Conservation (phyloP, 805 yeast species). For the Pichia nanzhaoensis region DNA sequence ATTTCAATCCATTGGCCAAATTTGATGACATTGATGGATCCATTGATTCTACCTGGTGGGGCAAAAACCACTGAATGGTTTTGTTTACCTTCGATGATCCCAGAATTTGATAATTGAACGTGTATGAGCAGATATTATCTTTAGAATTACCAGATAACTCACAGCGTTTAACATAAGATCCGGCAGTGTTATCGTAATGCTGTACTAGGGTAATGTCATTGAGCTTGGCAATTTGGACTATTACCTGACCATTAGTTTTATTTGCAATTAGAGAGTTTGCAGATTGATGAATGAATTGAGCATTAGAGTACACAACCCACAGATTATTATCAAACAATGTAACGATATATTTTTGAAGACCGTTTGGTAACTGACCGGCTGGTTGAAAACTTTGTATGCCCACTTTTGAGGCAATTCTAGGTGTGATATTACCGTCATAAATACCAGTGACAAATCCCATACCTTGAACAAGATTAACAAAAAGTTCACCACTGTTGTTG, state of each 20-base stretch:
- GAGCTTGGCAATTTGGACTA: slow-evolving; percentile 48
- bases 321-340: slow-evolving; percentile 46
- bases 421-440: slow-evolving; percentile 43
- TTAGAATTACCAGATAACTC: slow-evolving; percentile 36
- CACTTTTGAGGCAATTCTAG: slow-evolving; percentile 52
- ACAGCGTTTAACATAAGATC: slow-evolving; percentile 48
- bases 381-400: slow-evolving; percentile 51
- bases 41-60: slow-evolving; percentile 41
- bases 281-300: slow-evolving; percentile 13
- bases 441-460: slow-evolving; percentile 70
- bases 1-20: slow-evolving; percentile 23
- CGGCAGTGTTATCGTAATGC: slow-evolving; percentile 59
- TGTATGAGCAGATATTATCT: slow-evolving; percentile 24
- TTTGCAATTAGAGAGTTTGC: slow-evolving; percentile 32
- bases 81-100: slow-evolving; percentile 23
- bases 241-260: slow-evolving; percentile 31
- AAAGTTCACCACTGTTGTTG: slow-evolving; percentile 26
- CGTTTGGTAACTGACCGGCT: slow-evolving; percentile 32
- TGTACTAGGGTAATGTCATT: slow-evolving; percentile 28
- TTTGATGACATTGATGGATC: slow-evolving; percentile 17
- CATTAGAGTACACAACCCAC: slow-evolving; percentile 57
- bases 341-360: slow-evolving; percentile 47
- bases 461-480: slow-evolving; percentile 68
- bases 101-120: slow-evolving; percentile 32
- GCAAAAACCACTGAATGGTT: slow-evolving; percentile 42